Conservation (phyloP, 805 yeast species). For the Scheffersomyces stipitis region DNA sequence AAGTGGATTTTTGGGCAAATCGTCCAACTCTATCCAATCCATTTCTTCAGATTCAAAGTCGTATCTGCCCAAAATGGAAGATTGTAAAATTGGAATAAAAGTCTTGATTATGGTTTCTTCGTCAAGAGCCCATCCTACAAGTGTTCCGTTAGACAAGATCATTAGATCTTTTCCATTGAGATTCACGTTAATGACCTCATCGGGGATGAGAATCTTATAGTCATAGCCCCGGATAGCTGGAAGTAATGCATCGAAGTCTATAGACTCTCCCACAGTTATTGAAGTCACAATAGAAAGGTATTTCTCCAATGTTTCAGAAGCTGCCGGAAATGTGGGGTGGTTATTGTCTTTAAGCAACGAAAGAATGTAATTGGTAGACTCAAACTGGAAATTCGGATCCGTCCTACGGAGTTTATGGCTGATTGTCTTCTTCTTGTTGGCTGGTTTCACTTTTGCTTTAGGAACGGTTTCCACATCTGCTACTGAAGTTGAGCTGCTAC, state of each 20-base stretch:
- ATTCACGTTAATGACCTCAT: slow-evolving; percentile 63
- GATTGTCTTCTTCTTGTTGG: slow-evolving; percentile 19
- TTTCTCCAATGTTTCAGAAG: slow-evolving; percentile 21
- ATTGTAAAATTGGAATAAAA: slow-evolving; percentile 52
- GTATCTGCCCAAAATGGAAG: slow-evolving; percentile 43
- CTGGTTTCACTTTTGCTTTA: neutral
- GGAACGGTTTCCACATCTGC: neutral
- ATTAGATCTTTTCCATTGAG: slow-evolving; percentile 52
- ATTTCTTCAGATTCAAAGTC: slow-evolving; percentile 78
- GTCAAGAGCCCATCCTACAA: slow-evolving; percentile 79
- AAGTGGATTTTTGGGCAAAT: slow-evolving; percentile 19
- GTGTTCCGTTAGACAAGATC: slow-evolving; percentile 72
- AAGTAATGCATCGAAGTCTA: slow-evolving; percentile 54
- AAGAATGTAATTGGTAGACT: slow-evolving; percentile 23
- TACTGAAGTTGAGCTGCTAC: neutral
- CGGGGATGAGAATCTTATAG: slow-evolving; percentile 44
- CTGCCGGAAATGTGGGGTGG: slow-evolving; percentile 10
- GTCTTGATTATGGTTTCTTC: slow-evolving; percentile 51
- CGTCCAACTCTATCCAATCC: slow-evolving; percentile 62
- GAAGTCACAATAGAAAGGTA: slow-evolving; percentile 52
- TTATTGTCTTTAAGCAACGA: slow-evolving; percentile 22
- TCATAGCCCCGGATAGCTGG: slow-evolving; percentile 20
- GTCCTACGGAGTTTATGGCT: slow-evolving; percentile 29
- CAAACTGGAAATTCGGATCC: slow-evolving; percentile 19
- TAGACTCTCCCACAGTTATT: slow-evolving; percentile 69